These are phyloP conservation scores for Themeda triandra DNA, from an alignment of 176 grass and related monocot genomes.

Conservation along the genomic window DNA sequence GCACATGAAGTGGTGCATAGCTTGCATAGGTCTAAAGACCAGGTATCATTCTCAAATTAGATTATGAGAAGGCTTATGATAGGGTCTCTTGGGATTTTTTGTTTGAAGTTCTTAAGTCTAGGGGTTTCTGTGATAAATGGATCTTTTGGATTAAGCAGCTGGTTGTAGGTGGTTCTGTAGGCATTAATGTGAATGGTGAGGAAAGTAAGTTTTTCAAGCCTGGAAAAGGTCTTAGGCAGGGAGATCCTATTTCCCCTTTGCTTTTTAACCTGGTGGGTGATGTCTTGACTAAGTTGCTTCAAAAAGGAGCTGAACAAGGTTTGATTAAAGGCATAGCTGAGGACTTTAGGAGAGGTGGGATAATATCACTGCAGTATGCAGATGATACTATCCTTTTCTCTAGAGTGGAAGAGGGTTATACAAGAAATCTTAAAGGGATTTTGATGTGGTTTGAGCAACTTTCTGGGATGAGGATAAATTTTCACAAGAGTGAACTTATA, in stretches of 20 bases:
- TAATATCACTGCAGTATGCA: too few relatives aligned
- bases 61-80: neutral
- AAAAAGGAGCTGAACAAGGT: neutral
- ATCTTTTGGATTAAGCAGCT: fast-evolving
- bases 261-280: neutral
- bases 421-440: too few relatives aligned
- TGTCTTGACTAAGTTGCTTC: neutral
- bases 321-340: too few relatives aligned
- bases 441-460: too few relatives aligned
- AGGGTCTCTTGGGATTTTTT: neutral
- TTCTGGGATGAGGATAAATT: too few relatives aligned
- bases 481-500: too few relatives aligned
- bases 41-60: neutral
- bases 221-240: fast-evolving
- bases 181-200: neutral
- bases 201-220: neutral
- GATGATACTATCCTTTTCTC: too few relatives aligned
- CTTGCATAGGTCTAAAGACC: fast-evolving
- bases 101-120: fast-evolving
- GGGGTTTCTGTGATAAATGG: fast-evolving
- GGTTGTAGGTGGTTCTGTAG: neutral
- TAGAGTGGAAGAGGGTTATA: too few relatives aligned
- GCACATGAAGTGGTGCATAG: neutral
- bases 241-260: fast-evolving
- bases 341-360: too few relatives aligned